Evolutionary conservation across 2,329 filamentous ascomycete genomes (phyloP).

Genomic region (Paecilomyces variotii): DNA sequence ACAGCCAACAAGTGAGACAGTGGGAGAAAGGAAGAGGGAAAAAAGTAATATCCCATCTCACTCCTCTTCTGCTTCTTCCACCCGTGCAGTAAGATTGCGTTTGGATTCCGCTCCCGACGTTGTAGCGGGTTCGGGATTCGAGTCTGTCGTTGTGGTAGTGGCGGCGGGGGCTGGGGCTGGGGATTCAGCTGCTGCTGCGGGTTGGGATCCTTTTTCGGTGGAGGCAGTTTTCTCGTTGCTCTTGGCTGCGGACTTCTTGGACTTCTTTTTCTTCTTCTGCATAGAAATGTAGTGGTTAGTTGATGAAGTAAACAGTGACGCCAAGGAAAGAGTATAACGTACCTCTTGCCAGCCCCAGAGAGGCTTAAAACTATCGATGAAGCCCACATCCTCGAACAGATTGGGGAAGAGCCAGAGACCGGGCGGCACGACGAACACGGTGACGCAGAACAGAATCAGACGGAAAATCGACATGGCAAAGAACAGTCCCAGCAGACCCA

Average conservation of each 20-base stretch:
- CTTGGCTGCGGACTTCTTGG: conserved; percentile 17
- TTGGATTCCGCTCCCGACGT: conserved; percentile 23
- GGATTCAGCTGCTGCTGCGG: conserved; percentile 26
- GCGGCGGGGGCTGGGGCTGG: conserved; percentile 17
- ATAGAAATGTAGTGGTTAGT: conserved; percentile 4
- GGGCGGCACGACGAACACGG: conserved; percentile 74
- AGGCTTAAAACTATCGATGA: conserved; percentile 93
- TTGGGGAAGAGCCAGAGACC: conserved; percentile 99
- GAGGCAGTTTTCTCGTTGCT: conserved; percentile 4
- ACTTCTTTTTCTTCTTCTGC: conserved; percentile 32
- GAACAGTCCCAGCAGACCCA: conserved; percentile 84
- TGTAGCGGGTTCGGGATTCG: not conserved
- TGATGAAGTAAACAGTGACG: not conserved
- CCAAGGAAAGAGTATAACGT: conserved; percentile 21
- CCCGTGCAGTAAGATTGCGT: conserved; percentile 34
- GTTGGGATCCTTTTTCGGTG: conserved; percentile 14
- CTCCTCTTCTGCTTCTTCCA: conserved; percentile 39
- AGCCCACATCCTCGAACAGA: conserved; percentile 95
- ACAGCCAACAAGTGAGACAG: not conserved
- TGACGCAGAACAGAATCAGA: conserved; percentile 86
- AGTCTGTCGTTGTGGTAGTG: not conserved
- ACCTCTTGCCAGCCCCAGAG: conserved; percentile 99
- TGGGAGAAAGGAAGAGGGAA: conserved; percentile 16
- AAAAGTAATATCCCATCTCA: conserved; percentile 12
- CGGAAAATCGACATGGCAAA: conserved; percentile 97